phyloP scores from a whole-genome alignment of 1,284 basidiomycete genomes.

The Marasmius tenuissimus region DNA sequence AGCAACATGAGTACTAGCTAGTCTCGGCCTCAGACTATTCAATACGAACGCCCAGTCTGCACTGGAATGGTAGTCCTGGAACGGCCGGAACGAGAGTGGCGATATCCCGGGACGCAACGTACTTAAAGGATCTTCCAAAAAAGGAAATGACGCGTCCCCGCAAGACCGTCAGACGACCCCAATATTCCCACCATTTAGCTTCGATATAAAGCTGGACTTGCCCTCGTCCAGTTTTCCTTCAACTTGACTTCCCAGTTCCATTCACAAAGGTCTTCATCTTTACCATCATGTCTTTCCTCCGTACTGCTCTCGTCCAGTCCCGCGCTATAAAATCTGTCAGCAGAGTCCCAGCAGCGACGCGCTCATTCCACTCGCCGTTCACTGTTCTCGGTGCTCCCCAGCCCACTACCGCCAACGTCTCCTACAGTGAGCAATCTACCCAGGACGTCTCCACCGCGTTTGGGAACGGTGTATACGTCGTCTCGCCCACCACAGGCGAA shows the following conservation, averaged over 20 bases:
- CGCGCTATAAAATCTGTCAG: neutral
- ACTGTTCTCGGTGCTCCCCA: constrained; percentile 26
- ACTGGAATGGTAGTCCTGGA: neutral
- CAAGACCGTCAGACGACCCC: neutral
- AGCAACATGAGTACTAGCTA: too few relatives aligned
- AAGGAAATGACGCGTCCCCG: neutral
- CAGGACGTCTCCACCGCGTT: neutral
- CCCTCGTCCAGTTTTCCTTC: neutral
- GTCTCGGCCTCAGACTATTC: too few relatives aligned
- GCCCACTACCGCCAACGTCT: constrained; percentile 20
- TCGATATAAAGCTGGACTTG: neutral
- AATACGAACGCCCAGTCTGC: too few relatives aligned
- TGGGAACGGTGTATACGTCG: constrained; percentile 36
- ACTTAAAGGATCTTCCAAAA: neutral
- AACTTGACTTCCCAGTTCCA: neutral
- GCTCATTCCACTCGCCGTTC: constrained; percentile 40
- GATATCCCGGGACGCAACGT: neutral
- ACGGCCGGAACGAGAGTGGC: neutral
- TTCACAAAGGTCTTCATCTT: neutral
- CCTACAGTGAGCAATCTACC: neutral
- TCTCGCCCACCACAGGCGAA: constrained; percentile 31
- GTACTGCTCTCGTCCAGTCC: neutral
- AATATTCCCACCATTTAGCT: constrained; percentile 2
- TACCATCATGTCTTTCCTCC: neutral
- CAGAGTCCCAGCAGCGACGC: constrained; percentile 9